These are phyloP conservation scores for Trichoderma virens DNA, from an alignment of 495 filamentous ascomycete genomes.

Conservation along the genomic window DNA sequence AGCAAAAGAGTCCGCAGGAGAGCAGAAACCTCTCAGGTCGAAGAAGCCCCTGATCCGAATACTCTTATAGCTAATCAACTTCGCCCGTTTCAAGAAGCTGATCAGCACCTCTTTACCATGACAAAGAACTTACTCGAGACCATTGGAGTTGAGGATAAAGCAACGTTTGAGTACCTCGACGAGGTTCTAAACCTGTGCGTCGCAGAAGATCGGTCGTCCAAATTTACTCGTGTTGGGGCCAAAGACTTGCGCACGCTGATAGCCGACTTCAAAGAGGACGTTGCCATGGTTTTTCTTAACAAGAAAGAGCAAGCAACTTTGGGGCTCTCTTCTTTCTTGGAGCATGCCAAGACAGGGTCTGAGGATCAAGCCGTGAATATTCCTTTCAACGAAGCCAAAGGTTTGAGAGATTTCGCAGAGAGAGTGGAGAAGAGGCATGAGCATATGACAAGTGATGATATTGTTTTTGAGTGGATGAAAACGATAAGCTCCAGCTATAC, in stretches of 20 bases:
- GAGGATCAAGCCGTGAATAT: constrained; percentile 43
- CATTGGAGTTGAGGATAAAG: constrained; percentile 50
- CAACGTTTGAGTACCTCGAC: constrained; percentile 40
- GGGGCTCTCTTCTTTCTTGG: constrained; percentile 64
- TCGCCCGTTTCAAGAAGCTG: constrained; percentile 58
- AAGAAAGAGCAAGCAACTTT: constrained; percentile 34
- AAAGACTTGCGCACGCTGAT: constrained; percentile 35
- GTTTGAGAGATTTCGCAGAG: constrained; percentile 48
- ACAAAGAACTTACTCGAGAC: constrained; percentile 59
- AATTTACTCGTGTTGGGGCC: constrained; percentile 30
- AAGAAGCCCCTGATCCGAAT: constrained; percentile 61
- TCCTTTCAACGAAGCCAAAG: constrained; percentile 47
- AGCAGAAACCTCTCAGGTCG: constrained; percentile 54
- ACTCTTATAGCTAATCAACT: constrained; percentile 66
- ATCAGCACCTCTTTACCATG: constrained; percentile 68
- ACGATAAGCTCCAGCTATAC: constrained; percentile 55
- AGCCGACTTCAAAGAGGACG: constrained; percentile 33
- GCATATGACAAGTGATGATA: constrained; percentile 54
- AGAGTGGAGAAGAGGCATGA: constrained; percentile 36
- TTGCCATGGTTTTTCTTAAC: constrained; percentile 31
- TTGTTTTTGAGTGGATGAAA: constrained; percentile 58
- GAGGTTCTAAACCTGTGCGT: constrained; percentile 46
- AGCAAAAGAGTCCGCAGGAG: constrained; percentile 78
- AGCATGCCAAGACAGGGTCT: constrained; percentile 60
- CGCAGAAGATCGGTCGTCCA: constrained; percentile 34